Percentiles rank a stretch among this genome's conserved stretches.
Conservation (phyloP, 164 flowering plant genomes). For the Berberis thunbergii region DNA sequence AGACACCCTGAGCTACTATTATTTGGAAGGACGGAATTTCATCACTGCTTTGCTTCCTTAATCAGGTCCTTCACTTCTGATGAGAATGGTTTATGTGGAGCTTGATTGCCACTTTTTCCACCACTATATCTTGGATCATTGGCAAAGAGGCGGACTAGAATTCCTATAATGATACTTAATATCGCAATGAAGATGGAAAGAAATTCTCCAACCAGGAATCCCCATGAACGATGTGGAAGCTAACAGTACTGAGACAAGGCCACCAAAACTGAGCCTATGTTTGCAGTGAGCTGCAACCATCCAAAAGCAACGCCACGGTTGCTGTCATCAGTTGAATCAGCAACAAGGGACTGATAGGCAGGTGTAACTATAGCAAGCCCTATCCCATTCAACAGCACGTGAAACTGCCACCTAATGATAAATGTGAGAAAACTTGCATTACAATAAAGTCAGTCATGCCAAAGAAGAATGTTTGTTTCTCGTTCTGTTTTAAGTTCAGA, state of each 20-base stretch:
- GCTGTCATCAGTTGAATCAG: constrained; percentile 79
- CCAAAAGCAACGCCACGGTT: constrained; percentile 86
- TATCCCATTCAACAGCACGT: constrained; percentile 79
- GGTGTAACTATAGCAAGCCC: constrained; percentile 89
- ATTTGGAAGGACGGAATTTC: constrained; percentile 76
- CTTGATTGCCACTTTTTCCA: constrained; percentile 9
- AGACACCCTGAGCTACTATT: constrained; percentile 84
- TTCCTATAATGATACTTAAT: constrained; percentile 59
- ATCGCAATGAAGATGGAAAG: constrained; percentile 73
- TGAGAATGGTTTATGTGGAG: constrained; percentile 25
- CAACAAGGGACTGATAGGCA: constrained; percentile 88
- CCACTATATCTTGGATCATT: constrained; percentile 54
- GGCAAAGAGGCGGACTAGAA: constrained; percentile 54
- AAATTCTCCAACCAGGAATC: constrained; percentile 80
- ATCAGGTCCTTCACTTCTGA: constrained; percentile 50
- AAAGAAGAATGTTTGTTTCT: background rate
- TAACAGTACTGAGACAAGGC: constrained; percentile 59
- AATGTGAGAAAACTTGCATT: background rate
- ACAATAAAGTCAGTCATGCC: background rate
- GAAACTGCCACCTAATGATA: constrained; percentile 85
- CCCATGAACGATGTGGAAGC: constrained; percentile 69
- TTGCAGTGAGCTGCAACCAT: constrained; percentile 82
- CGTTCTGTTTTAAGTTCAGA: too few species aligned
- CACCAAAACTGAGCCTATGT: constrained; percentile 78
- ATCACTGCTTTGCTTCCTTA: constrained; percentile 66